Conservation (phyloP, 2,329 filamentous ascomycete species). For the Fusarium lyarnte region DNA sequence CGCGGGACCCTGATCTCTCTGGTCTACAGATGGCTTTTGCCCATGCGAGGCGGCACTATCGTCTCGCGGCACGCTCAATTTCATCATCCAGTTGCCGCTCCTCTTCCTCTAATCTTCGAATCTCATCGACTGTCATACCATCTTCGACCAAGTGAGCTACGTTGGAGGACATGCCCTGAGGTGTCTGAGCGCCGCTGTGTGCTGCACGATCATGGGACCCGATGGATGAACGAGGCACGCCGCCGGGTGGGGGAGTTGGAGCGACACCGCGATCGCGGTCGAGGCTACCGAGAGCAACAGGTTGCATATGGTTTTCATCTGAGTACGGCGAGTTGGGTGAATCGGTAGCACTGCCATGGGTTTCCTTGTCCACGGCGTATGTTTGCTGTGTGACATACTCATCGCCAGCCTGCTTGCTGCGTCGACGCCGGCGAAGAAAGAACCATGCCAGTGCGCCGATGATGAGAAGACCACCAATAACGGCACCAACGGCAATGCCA, state of each 20-base stretch:
- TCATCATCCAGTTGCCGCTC: conserved; percentile 66
- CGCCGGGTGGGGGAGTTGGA: conserved; percentile 15
- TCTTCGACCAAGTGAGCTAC: conserved; percentile 67
- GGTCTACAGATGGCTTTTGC: conserved; percentile 5
- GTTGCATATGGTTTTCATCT: conserved; percentile 50
- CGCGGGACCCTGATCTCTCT: background rate
- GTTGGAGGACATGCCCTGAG: conserved; percentile 47
- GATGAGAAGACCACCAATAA: conserved; percentile 51
- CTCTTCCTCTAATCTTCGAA: conserved; percentile 65
- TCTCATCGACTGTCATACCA: conserved; percentile 68
- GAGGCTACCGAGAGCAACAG: conserved; percentile 33
- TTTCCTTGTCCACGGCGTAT: conserved; percentile 60
- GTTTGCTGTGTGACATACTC: conserved; percentile 44
- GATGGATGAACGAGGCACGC: conserved; percentile 26
- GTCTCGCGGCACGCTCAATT: conserved; percentile 58
- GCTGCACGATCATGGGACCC: conserved; percentile 28
- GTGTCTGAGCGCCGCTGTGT: conserved; percentile 38
- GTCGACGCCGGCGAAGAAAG: conserved; percentile 54
- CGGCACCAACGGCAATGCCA: conserved; percentile 58
- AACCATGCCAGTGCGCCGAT: conserved; percentile 55
- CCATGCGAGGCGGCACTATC: conserved; percentile 30
- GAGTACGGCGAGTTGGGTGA: conserved; percentile 56
- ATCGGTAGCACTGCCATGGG: conserved; percentile 48
- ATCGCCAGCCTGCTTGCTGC: conserved; percentile 34
- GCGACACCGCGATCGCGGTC: conserved; percentile 12